phyloP scores from a whole-genome alignment of 1,284 basidiomycete species.

The Xanthoconium separans region DNA sequence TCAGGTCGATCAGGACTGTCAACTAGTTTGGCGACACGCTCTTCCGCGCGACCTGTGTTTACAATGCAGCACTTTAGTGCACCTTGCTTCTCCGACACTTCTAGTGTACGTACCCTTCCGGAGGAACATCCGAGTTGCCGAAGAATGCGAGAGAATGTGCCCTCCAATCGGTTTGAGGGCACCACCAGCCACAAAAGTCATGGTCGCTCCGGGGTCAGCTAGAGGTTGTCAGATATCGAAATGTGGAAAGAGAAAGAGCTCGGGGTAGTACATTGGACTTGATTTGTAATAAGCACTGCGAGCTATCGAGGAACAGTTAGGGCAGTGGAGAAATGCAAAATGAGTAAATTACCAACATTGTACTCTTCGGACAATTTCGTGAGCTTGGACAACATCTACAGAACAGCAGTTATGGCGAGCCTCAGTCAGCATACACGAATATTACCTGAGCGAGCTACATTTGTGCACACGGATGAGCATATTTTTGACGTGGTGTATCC shows the following conservation, averaged over 20 bases:
- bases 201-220: slow-evolving; percentile 92
- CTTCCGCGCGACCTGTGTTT: slow-evolving; percentile 79
- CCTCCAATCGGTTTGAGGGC: slow-evolving; percentile 86
- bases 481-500: not conserved
- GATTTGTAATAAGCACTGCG: slow-evolving; percentile 86
- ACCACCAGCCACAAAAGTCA: slow-evolving; percentile 90
- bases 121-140: slow-evolving; percentile 79
- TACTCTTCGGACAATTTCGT: slow-evolving; percentile 91
- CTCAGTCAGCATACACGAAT: not conserved
- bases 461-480: not conserved
- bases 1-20: slow-evolving; percentile 92
- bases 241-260: not conserved
- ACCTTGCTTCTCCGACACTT: not conserved
- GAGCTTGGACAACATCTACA: slow-evolving; percentile 84
- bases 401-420: not conserved
- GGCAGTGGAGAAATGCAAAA: slow-evolving; percentile 11
- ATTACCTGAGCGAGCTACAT: slow-evolving; percentile 63
- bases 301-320: slow-evolving; percentile 55
- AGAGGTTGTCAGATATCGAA: slow-evolving; percentile 13
- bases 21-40: slow-evolving; percentile 92
- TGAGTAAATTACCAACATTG: slow-evolving; percentile 49
- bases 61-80: slow-evolving; percentile 1
- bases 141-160: slow-evolving; percentile 85
- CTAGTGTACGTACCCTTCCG: slow-evolving; percentile 68
- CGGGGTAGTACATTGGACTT: slow-evolving; percentile 71